Percentiles rank a stretch among this genome's conserved stretches.
Evolutionary conservation across 352 stramenopile genomes (phyloP).

Genomic region (Lagenidium giganteum): DNA sequence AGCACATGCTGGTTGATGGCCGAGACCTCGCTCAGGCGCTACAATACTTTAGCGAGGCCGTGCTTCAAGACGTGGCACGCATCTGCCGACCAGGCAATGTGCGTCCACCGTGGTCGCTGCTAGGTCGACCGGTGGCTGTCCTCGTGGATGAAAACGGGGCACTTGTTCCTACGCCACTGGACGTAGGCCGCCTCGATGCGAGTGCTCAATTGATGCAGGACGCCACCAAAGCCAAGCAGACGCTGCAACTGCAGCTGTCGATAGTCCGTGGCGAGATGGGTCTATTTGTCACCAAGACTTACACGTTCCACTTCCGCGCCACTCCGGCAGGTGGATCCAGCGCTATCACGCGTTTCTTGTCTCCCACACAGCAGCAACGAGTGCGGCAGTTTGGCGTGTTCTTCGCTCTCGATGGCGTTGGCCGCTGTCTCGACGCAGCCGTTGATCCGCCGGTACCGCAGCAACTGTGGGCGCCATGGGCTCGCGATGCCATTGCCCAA

Average conservation of each 20-base stretch:
- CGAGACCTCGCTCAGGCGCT: conserved; percentile 23
- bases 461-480: too few relatives aligned
- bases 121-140: conserved; percentile 2
- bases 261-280: not conserved
- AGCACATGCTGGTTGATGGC: conserved; percentile 40
- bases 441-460: too few relatives aligned
- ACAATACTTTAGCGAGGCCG: conserved; percentile 33
- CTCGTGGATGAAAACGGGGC: too few relatives aligned
- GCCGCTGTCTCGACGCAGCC: too few relatives aligned
- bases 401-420: too few relatives aligned
- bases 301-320: conserved; percentile 34
- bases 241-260: conserved; percentile 6
- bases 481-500: too few relatives aligned
- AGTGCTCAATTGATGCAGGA: conserved; percentile 17
- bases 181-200: conserved; percentile 3
- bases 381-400: too few relatives aligned
- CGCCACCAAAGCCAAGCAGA: conserved; percentile 10
- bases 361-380: too few relatives aligned
- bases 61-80: conserved; percentile 22
- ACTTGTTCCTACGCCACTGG: conserved; percentile 12
- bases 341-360: too few relatives aligned
- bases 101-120: conserved; percentile 7
- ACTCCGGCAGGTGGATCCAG: too few relatives aligned
- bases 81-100: too few relatives aligned
- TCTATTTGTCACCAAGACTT: conserved; percentile 27